phyloP scores from a whole-genome alignment of 192 early-diverging fungal genomes.

The Rhizophagus clarus region DNA sequence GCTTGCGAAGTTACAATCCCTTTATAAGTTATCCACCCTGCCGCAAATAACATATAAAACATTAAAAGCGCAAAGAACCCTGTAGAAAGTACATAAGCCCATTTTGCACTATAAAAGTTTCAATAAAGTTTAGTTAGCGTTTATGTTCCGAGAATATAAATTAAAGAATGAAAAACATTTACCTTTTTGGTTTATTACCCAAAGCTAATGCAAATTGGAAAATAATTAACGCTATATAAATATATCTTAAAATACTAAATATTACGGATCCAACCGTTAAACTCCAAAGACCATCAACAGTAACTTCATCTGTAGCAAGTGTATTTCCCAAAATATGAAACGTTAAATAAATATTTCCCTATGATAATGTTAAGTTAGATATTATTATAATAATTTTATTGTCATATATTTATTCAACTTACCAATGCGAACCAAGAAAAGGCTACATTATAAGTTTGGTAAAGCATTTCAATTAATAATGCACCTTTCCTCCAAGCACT shows the following conservation, averaged over 20 bases:
- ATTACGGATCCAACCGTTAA: slow-evolving; percentile 36
- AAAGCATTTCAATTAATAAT: slow-evolving; percentile 77
- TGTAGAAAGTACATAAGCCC: slow-evolving; percentile 55
- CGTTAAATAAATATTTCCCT: slow-evolving; percentile 87
- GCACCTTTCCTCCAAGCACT: slow-evolving; percentile 67
- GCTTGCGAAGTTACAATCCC: slow-evolving; percentile 35
- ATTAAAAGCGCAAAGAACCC: slow-evolving; percentile 50
- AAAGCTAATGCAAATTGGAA: slow-evolving; percentile 86
- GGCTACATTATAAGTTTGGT: slow-evolving; percentile 76
- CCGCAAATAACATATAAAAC: slow-evolving; percentile 58
- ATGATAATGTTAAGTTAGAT: slow-evolving; percentile 21
- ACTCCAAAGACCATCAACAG: slow-evolving; percentile 47
- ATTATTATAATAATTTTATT: slow-evolving; percentile 3
- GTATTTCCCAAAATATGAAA: slow-evolving; percentile 83
- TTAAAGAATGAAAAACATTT: background rate
- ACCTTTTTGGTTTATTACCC: slow-evolving; percentile 95
- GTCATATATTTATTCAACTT: slow-evolving; percentile 46
- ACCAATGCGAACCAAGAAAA: slow-evolving; percentile 92
- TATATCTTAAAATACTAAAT: slow-evolving; percentile 47
- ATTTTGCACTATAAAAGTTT: slow-evolving; percentile 43
- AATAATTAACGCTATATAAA: slow-evolving; percentile 79
- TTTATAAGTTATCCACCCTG: slow-evolving; percentile 50
- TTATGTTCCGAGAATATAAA: slow-evolving; percentile 27
- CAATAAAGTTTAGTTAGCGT: slow-evolving; percentile 25
- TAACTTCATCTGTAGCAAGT: slow-evolving; percentile 31